phyloP scores from a whole-genome alignment of 176 grass and related monocot genomes.

The Triticum aestivum region IWGSC_CS_RefSeq_v2.1 NC_057807.1:347494808-347495307 shows the following conservation, averaged over 20 bases:
- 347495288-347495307: slow-evolving; percentile 76
- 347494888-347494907: slow-evolving; percentile 1
- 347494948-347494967: not conserved
- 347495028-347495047: not conserved
- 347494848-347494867: not conserved
- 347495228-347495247: slow-evolving; percentile 77
- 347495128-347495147: slow-evolving; percentile 1
- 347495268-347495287: slow-evolving; percentile 85
- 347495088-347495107: not conserved
- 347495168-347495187: slow-evolving; percentile 7
- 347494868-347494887: not conserved
- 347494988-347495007: not conserved
- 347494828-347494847: not conserved
- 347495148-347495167: not conserved
- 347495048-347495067: not conserved
- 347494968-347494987: not conserved
- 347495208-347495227: slow-evolving; percentile 82
- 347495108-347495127: not conserved
- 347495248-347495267: slow-evolving; percentile 74
- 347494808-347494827: not conserved
- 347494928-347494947: not conserved
- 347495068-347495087: not conserved
- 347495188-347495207: slow-evolving; percentile 44
- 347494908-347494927: not conserved
- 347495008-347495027: slow-evolving; percentile 3